Evolutionary conservation across 2,329 filamentous ascomycete genomes (phyloP), one percentile per base, ranked within the genome.

Genomic region (Claviceps lovelessii): DNA sequence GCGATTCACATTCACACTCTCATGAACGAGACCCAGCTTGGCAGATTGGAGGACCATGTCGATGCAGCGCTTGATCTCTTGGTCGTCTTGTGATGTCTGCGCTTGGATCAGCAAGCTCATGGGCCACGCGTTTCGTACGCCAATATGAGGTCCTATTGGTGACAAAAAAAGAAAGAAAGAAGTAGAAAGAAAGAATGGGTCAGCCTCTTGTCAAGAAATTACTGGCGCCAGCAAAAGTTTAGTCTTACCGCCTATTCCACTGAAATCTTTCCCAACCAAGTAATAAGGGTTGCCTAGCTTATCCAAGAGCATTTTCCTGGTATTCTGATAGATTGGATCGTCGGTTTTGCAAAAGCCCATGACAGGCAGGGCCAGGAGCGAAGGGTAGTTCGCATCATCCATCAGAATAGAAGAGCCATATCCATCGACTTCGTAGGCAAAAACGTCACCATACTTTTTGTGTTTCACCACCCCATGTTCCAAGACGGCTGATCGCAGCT

Each of bases 101-200:
- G 88, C 89, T 69, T 96, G 90, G 23, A 96, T 80, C 9, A 98
- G 76, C 58, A 96, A 73, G 66, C 88, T 93, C 90, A 98, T 97
- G 0, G 93, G 93, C 93, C 93, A 98, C 8, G 91, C 93, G 61
- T 95, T 88, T 62, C 80, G 74, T n/a, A 95, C 72, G 0, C 93
- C 93, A 60, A 96, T 86, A 64, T 83, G 81, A 7, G 80, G 80
- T 5, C 79, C 79, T 68, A 35, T 17, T 44, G 2, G 45, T 11
- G n/a, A 7, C n/a, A 35, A 52, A 29, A 46, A 29, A 11, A 29
- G 51, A 46, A 46, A 29, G 11, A 46, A 29, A 29, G 11, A 13
- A 10, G 23, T 23, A 2, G 23, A 33, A 19, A 29, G 5, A 13
- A 19, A 31, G 9, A 17, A 23, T 3, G 23, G 15, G 29, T 64